Evolutionary conservation across 495 filamentous ascomycete genomes (phyloP).

Genomic region (Penicillium canariense): DNA sequence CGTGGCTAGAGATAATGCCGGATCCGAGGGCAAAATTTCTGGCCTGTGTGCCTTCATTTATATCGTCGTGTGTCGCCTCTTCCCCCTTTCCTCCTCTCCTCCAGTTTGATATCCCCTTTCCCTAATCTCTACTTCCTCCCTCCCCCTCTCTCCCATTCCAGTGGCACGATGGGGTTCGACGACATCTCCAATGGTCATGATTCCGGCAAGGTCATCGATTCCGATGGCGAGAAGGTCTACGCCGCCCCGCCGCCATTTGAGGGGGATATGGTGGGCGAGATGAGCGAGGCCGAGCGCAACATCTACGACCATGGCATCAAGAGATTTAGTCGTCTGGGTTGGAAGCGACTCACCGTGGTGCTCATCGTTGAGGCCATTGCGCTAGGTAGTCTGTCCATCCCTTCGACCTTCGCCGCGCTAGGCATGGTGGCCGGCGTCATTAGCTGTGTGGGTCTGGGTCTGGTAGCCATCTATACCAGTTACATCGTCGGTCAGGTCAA

Average conservation of each 20-base stretch:
- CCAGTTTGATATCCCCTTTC: neutral
- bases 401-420: constrained; percentile 55
- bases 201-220: constrained; percentile 19
- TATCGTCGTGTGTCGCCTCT: neutral
- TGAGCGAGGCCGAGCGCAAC: constrained; percentile 31
- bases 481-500: constrained; percentile 73
- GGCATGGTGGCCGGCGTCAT: constrained; percentile 60
- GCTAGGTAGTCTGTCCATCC: constrained; percentile 59
- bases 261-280: constrained; percentile 30
- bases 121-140: neutral
- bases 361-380: constrained; percentile 67
- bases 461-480: constrained; percentile 69
- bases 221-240: constrained; percentile 21
- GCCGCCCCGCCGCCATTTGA: constrained; percentile 27
- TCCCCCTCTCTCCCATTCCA: neutral
- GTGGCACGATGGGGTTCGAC: constrained; percentile 26
- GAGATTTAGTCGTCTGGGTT: constrained; percentile 37
- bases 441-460: constrained; percentile 54
- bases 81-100: neutral
- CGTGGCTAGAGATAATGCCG: constrained; percentile 18
- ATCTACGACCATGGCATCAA: constrained; percentile 28
- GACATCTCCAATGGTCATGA: constrained; percentile 26
- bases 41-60: constrained; percentile 9
- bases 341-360: constrained; percentile 39
- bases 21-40: constrained; percentile 9